Conservation (phyloP, 164 flowering plant genomes). For the Buxus sempervirens region DNA sequence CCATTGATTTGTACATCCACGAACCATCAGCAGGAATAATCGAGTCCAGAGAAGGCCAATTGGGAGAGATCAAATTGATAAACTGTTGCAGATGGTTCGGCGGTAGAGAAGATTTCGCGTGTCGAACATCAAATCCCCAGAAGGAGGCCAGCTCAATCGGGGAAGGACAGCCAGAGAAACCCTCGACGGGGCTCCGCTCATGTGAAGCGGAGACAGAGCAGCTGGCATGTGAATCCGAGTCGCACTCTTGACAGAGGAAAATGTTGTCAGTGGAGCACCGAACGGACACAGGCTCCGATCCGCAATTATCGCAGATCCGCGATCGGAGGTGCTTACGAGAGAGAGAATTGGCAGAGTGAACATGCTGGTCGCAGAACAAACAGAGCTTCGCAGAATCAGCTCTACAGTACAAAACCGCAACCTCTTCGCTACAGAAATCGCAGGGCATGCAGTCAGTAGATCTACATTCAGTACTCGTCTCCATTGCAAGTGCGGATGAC, state of each 20-base stretch:
- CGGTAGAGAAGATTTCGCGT: slow-evolving; percentile 9
- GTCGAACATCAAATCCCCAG: slow-evolving; percentile 54
- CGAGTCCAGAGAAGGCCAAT: slow-evolving; percentile 16
- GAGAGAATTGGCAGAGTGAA: slow-evolving; percentile 71
- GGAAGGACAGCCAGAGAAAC: slow-evolving; percentile 67
- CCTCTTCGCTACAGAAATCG: slow-evolving; percentile 54
- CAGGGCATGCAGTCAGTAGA: slow-evolving; percentile 29
- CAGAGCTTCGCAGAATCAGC: slow-evolving; percentile 88
- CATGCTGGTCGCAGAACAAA: slow-evolving; percentile 58
- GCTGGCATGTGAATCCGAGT: slow-evolving; percentile 60
- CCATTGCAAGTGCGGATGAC: too few relatives aligned
- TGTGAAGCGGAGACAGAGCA: slow-evolving; percentile 47
- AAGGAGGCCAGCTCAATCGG: slow-evolving; percentile 41
- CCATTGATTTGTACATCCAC: slow-evolving; percentile 16
- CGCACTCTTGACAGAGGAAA: slow-evolving; percentile 61
- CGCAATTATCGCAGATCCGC: slow-evolving; percentile 67
- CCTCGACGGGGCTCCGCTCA: slow-evolving; percentile 42
- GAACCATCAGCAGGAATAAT: slow-evolving; percentile 14
- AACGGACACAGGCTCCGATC: slow-evolving; percentile 49
- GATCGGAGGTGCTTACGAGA: slow-evolving; percentile 56
- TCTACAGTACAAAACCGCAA: slow-evolving; percentile 64
- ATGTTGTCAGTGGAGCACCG: slow-evolving; percentile 50
- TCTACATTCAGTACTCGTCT: not conserved
- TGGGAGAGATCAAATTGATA: slow-evolving; percentile 7
- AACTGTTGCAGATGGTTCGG: not conserved